phyloP scores from a whole-genome alignment of 2,329 filamentous ascomycete species.

The Exophiala aquamarina region DNA sequence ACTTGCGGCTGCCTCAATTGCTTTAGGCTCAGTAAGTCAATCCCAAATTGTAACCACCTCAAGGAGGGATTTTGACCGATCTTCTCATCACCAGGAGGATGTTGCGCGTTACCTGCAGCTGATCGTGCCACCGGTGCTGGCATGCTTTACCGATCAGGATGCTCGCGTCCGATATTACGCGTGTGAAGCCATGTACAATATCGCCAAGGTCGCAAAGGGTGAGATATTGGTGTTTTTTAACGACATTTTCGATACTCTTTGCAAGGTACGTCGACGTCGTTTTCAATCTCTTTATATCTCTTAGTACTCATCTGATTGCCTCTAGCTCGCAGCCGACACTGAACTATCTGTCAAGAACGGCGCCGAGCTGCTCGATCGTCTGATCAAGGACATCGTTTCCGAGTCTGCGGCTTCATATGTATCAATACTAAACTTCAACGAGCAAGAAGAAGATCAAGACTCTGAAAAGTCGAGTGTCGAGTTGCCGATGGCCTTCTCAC shows the following conservation, averaged over 20 bases:
- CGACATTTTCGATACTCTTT: slow-evolving; percentile 94
- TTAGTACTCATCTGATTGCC: slow-evolving; percentile 19
- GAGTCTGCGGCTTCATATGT: slow-evolving; percentile 95
- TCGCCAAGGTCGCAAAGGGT: slow-evolving; percentile 97
- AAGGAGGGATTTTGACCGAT: neutral
- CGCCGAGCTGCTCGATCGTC: slow-evolving; percentile 87
- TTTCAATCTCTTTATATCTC: neutral
- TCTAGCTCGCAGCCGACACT: slow-evolving; percentile 86
- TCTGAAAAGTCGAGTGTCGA: slow-evolving; percentile 40
- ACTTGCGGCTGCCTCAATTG: slow-evolving; percentile 91
- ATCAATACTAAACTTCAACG: slow-evolving; percentile 72
- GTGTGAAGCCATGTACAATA: slow-evolving; percentile 99
- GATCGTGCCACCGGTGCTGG: slow-evolving; percentile 93
- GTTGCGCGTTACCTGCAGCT: slow-evolving; percentile 87
- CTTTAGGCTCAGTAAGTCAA: slow-evolving; percentile 78
- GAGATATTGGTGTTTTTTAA: slow-evolving; percentile 98
- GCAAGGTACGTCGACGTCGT: slow-evolving; percentile 65
- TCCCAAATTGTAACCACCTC: neutral
- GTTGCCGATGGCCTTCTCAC: slow-evolving; percentile 86
- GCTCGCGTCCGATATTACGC: slow-evolving; percentile 96
- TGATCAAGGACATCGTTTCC: slow-evolving; percentile 94
- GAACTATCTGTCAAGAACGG: slow-evolving; percentile 98
- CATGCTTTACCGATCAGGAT: slow-evolving; percentile 98
- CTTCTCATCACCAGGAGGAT: slow-evolving; percentile 59
- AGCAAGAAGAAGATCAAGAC: slow-evolving; percentile 42